Evolutionary conservation across 495 filamentous ascomycete species (phyloP).

Genomic region (Letharia columbiana): DNA sequence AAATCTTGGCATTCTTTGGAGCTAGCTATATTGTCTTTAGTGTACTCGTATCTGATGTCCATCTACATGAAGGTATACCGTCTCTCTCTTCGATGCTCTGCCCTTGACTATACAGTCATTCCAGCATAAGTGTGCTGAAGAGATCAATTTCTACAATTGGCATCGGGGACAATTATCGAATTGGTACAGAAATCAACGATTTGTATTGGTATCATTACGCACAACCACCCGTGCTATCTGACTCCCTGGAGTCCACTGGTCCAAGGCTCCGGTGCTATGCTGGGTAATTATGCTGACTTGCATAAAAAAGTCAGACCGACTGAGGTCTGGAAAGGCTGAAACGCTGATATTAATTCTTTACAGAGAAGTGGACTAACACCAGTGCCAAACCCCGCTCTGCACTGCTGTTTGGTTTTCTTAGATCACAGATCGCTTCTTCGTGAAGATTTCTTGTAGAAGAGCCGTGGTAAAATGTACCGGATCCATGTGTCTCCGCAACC

Average conservation of each 20-base stretch:
- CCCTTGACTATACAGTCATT: not conserved
- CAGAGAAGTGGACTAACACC: not conserved
- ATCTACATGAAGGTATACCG: no score
- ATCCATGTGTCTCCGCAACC: not conserved
- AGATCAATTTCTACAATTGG: not conserved
- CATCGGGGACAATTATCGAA: not conserved
- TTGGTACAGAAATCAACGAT: not conserved
- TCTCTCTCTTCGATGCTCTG: no score
- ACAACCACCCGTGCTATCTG: not conserved
- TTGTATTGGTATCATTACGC: conserved; percentile 7
- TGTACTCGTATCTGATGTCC: not conserved
- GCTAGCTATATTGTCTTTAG: conserved; percentile 2
- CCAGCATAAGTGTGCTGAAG: not conserved
- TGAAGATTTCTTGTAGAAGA: not conserved
- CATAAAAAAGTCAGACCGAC: not conserved
- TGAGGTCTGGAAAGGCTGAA: not conserved
- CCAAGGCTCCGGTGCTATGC: conserved; percentile 12
- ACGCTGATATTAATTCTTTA: not conserved
- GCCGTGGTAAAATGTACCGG: not conserved
- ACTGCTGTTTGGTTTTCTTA: not conserved
- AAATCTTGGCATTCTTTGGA: conserved; percentile 12
- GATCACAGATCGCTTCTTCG: not conserved
- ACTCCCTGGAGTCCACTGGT: not conserved
- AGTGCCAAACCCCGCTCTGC: not conserved
- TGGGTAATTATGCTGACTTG: not conserved